phyloP scores from a whole-genome alignment of 805 yeast genomes.

The Metschnikowia koreensis region DNA sequence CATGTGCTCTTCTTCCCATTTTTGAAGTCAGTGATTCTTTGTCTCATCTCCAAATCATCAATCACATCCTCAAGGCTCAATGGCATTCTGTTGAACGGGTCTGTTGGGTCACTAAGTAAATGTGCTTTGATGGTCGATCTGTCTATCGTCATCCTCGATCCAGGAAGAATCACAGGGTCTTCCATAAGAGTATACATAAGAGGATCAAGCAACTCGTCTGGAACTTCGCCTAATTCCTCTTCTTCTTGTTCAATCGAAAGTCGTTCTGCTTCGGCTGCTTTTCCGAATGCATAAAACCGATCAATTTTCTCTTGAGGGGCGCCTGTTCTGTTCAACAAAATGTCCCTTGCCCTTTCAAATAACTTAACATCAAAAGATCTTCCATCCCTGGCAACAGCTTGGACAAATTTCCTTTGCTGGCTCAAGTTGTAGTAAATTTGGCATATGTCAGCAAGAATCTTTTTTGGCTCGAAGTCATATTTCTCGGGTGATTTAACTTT shows the following conservation, averaged over 20 bases:
- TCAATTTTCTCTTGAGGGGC: slow-evolving; percentile 48
- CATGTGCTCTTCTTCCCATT: slow-evolving; percentile 26
- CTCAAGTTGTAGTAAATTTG: slow-evolving; percentile 76
- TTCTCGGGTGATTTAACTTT: slow-evolving; percentile 82
- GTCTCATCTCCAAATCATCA: slow-evolving; percentile 70
- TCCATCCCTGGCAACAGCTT: slow-evolving; percentile 86
- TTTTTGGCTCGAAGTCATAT: slow-evolving; percentile 79
- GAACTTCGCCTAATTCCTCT: slow-evolving; percentile 84
- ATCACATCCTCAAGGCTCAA: slow-evolving; percentile 82
- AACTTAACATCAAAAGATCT: slow-evolving; percentile 73
- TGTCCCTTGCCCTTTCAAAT: slow-evolving; percentile 68
- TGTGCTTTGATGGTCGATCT: slow-evolving; percentile 91
- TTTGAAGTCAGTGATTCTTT: slow-evolving; percentile 58
- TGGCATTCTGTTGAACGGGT: slow-evolving; percentile 95
- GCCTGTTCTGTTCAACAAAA: slow-evolving; percentile 57
- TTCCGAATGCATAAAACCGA: slow-evolving; percentile 54
- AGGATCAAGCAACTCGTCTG: slow-evolving; percentile 96
- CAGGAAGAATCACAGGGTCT: slow-evolving; percentile 93
- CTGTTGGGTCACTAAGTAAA: slow-evolving; percentile 89
- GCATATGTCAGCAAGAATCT: slow-evolving; percentile 63
- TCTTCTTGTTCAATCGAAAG: slow-evolving; percentile 77
- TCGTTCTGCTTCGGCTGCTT: slow-evolving; percentile 60
- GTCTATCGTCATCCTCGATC: slow-evolving; percentile 82
- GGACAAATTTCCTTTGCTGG: slow-evolving; percentile 59
- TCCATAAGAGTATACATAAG: slow-evolving; percentile 94